Evolutionary conservation across 2,329 filamentous ascomycete genomes (phyloP), one percentile per base, ranked within the genome.

Genomic region (Kalmusia sp.): DNA sequence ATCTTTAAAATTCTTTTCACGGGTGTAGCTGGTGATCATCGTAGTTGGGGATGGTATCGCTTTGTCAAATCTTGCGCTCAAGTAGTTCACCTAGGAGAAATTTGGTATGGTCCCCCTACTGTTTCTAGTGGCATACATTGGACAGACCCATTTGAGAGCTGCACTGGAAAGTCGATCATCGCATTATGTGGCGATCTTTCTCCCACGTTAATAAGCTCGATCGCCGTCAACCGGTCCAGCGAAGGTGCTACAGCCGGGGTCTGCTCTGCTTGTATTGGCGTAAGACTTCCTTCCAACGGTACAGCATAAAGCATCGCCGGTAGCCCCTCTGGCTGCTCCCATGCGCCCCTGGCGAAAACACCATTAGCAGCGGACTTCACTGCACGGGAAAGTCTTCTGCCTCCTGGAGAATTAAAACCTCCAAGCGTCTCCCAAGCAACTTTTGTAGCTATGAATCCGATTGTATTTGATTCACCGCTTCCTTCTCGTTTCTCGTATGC

Each of bases 361-460:
- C 51, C 58, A 17, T 59, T 55, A 1, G 49, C 41, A 4, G 52
- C 41, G 3, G 19, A 44, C 30, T 59, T 51, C 14, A 65, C 59
- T 17, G 55, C 39, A 6, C 39, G 33, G 8, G 65, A 59, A 24
- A 69, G 44, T 14, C 51, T 54, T 24, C 61, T 55, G 27, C 64
- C 67, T 38, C 63, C 65, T 14, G 59, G 57, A 2, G 64, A 58
- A 14, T 54, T 49, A 22, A 65, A 64, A 1, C 63, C 58, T 17
- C 67, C 68, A 6, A 70, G 40, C 3, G 59, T 57, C 34, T 65
- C 58, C 66, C 66, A 68, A 3, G 65, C 66, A 2, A 68, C 50
- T 41, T 64, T 67, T 2, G 58, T 67, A 3, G 67, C 64, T 2
- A 68, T 57, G 37, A 63, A 64, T 2, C 54, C 53, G 33, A 69